A percentile compares a stretch with the other conserved stretches of the same genome.
Evolutionary conservation across 148 eudicot genomes (phyloP).

Genomic region (Silene conica): DNA sequence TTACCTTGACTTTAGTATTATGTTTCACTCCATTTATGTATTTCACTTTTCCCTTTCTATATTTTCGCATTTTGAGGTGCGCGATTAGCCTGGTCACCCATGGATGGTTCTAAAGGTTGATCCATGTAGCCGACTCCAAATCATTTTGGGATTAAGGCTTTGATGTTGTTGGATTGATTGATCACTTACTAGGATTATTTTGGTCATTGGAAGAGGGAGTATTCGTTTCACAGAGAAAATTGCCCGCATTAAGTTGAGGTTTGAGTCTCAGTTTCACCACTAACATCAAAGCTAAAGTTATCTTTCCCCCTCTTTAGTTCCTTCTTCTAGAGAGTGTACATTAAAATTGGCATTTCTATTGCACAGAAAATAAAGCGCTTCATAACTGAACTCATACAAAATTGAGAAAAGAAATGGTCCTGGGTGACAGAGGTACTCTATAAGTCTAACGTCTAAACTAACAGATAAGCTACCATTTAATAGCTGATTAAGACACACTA

Average conservation of each 20-base stretch:
- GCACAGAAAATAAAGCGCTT: not conserved
- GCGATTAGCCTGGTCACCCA: no score
- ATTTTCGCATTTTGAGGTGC: no score
- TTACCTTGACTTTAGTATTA: no score
- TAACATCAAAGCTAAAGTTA: no score
- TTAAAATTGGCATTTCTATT: not conserved
- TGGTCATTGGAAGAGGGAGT: no score
- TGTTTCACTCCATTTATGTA: no score
- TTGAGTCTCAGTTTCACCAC: not conserved
- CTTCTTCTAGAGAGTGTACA: not conserved
- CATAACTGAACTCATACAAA: not conserved
- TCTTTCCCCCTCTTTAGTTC: not conserved
- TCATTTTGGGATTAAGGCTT: no score
- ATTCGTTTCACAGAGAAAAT: not conserved
- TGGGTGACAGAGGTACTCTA: not conserved
- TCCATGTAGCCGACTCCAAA: no score
- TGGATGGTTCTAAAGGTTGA: no score
- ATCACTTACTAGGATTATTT: no score
- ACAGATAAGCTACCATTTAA: slow-evolving; percentile 6
- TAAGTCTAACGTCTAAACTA: not conserved
- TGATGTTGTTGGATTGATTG: no score
- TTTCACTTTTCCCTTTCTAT: no score
- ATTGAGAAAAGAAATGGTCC: not conserved
- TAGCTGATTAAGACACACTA: not conserved
- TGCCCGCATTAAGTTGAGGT: not conserved